Evolutionary conservation across 805 yeast species (phyloP).

Genomic region (Teunomyces aglyptinius): DNA sequence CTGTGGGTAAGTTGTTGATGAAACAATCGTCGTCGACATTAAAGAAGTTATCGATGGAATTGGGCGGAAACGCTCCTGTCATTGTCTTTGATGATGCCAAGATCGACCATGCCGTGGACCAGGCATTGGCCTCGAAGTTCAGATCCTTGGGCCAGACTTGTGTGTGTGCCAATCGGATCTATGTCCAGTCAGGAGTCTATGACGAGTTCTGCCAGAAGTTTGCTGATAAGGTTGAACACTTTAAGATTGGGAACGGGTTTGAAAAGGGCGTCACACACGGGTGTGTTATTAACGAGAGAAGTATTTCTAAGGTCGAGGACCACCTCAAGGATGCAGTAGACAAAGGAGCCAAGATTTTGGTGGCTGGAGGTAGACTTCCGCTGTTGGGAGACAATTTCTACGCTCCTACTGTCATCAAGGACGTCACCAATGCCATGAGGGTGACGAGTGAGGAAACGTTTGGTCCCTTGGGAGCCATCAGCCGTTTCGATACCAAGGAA

Average conservation of each 20-base stretch:
- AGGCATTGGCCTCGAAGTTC: conserved; percentile 54
- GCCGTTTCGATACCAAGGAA: conserved; percentile 52
- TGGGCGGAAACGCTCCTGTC: conserved; percentile 69
- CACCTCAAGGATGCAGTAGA: conserved; percentile 54
- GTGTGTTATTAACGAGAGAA: conserved; percentile 50
- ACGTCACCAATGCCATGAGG: conserved; percentile 50
- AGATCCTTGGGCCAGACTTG: conserved; percentile 66
- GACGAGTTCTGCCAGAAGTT: conserved; percentile 47
- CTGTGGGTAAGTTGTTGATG: conserved; percentile 60
- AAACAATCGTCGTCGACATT: conserved; percentile 54
- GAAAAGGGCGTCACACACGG: conserved; percentile 53
- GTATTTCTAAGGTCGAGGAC: conserved; percentile 52
- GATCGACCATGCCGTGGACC: conserved; percentile 53
- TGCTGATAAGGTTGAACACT: conserved; percentile 43
- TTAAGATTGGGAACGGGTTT: conserved; percentile 58
- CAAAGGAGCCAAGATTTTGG: conserved; percentile 52
- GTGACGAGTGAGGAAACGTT: conserved; percentile 60
- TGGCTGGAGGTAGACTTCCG: conserved; percentile 52
- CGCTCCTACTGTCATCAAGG: conserved; percentile 52
- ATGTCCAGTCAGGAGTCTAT: conserved; percentile 51
- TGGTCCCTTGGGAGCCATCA: conserved; percentile 62
- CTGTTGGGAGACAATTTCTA: conserved; percentile 51
- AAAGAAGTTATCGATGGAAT: conserved; percentile 60
- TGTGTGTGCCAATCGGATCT: conserved; percentile 60
- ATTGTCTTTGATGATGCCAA: conserved; percentile 62